phyloP scores from a whole-genome alignment of 2,329 filamentous ascomycete genomes.

The Diplocarpon rosae region DNA sequence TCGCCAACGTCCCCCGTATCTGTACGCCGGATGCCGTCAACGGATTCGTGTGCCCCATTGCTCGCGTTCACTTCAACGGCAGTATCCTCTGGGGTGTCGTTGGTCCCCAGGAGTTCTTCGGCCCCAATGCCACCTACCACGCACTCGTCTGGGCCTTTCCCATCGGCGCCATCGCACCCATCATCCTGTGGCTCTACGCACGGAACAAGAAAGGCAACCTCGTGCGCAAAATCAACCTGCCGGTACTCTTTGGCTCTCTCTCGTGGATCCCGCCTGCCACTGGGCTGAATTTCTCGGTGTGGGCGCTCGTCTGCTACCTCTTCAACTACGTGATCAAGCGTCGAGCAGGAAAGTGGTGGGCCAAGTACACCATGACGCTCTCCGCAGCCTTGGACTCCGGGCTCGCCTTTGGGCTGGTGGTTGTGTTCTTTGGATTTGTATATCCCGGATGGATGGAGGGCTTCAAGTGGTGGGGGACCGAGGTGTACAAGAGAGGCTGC shows the following conservation, averaged over 20 bases:
- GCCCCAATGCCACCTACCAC: slow-evolving; percentile 61
- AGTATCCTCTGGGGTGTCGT: slow-evolving; percentile 86
- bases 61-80: slow-evolving; percentile 81
- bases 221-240: slow-evolving; percentile 67
- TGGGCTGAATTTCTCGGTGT: slow-evolving; percentile 79
- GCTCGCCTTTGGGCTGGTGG: slow-evolving; percentile 68
- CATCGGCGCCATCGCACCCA: slow-evolving; percentile 61
- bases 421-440: slow-evolving; percentile 80
- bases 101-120: slow-evolving; percentile 74
- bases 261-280: slow-evolving; percentile 81
- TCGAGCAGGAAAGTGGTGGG: slow-evolving; percentile 68
- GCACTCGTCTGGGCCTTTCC: slow-evolving; percentile 73
- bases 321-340: slow-evolving; percentile 72
- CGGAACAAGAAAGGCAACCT: slow-evolving; percentile 48
- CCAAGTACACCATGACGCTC: slow-evolving; percentile 83
- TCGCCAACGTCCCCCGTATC: slow-evolving; percentile 61
- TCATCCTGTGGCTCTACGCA: slow-evolving; percentile 63
- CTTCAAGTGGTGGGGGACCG: slow-evolving; percentile 83
- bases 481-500: slow-evolving; percentile 73
- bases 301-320: slow-evolving; percentile 73
- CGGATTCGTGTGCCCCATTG: slow-evolving; percentile 79
- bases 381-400: slow-evolving; percentile 76
- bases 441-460: slow-evolving; percentile 64
- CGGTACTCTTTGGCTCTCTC: slow-evolving; percentile 72
- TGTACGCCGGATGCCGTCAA: slow-evolving; percentile 74